These are phyloP conservation scores for Melocanna baccifera DNA, from an alignment of 176 grass and related monocot genomes.

Conservation along the genomic window DNA sequence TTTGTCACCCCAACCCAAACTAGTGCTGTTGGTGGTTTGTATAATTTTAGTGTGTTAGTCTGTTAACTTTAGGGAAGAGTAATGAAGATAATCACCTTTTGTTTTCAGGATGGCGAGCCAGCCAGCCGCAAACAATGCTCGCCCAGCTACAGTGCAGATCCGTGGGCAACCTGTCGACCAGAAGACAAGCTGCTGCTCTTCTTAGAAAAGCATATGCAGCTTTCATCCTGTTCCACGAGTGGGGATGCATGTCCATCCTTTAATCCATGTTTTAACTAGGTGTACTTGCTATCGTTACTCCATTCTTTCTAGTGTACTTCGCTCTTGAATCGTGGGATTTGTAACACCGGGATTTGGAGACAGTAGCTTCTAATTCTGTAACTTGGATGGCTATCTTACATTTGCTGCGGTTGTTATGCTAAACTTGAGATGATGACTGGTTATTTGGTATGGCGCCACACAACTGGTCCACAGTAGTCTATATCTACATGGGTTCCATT, in stretches of 20 bases:
- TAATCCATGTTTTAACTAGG: slow-evolving; percentile 7
- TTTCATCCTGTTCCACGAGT: not conserved
- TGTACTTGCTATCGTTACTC: not conserved
- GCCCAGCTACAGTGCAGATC: slow-evolving; percentile 63
- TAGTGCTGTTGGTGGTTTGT: not conserved
- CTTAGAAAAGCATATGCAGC: slow-evolving; percentile 4
- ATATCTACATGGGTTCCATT: no score
- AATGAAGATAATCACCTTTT: not conserved
- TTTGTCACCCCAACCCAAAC: not conserved
- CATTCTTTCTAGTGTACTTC: slow-evolving; percentile 19
- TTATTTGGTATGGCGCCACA: not conserved
- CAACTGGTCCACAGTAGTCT: not conserved
- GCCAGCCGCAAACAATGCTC: slow-evolving; percentile 43
- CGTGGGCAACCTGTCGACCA: slow-evolving; percentile 62
- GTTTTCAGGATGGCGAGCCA: slow-evolving; percentile 75
- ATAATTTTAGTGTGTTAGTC: not conserved
- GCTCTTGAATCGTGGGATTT: not conserved
- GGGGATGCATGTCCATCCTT: not conserved
- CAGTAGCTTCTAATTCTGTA: slow-evolving; percentile 8
- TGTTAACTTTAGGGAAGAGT: not conserved
- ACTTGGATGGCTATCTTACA: not conserved
- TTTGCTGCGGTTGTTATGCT: not conserved
- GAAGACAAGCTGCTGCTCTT: slow-evolving; percentile 68
- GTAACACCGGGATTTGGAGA: slow-evolving; percentile 16
- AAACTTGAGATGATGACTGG: not conserved